Evolutionary conservation across 164 flowering plant genomes (phyloP).

Genomic region (Stephania yunnanensis): DNA sequence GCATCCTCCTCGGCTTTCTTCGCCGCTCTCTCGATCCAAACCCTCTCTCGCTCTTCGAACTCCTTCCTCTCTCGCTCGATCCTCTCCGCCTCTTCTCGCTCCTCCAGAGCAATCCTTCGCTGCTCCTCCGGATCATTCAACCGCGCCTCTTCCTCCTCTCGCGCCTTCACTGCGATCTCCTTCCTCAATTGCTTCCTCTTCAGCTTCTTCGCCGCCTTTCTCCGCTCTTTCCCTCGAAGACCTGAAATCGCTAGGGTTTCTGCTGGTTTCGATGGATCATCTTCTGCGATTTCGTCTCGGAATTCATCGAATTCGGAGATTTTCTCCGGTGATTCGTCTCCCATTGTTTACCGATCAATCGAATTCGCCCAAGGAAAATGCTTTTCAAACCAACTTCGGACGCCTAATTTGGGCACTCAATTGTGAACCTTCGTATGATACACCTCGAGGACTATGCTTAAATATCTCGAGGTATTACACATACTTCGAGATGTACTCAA

Average conservation of each 20-base stretch:
- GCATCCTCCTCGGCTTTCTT: conserved; percentile 40
- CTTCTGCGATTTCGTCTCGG: neutral
- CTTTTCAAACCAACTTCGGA: too few relatives aligned
- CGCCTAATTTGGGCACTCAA: too few relatives aligned
- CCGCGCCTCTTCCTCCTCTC: conserved; percentile 50
- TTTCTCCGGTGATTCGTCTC: neutral
- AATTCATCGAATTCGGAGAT: neutral
- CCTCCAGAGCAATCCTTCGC: conserved; percentile 35
- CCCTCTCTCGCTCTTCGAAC: conserved; percentile 78
- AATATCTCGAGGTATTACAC: too few relatives aligned
- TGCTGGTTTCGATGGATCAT: neutral
- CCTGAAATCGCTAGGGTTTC: conserved; percentile 5
- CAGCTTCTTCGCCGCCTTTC: conserved; percentile 68
- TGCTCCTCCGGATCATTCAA: conserved; percentile 70
- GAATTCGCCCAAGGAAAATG: too few relatives aligned
- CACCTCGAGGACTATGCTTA: too few relatives aligned
- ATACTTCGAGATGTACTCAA: too few relatives aligned
- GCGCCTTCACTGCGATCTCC: conserved; percentile 54
- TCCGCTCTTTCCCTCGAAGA: conserved; percentile 44
- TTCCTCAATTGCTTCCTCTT: conserved; percentile 66
- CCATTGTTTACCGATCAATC: too few relatives aligned
- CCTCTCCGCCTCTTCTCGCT: conserved; percentile 53
- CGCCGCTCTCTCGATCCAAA: conserved; percentile 50
- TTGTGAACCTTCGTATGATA: too few relatives aligned
- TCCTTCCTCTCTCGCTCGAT: conserved; percentile 49